Conservation (phyloP, 1,284 basidiomycete species). For the Puccinia novopanici region DNA sequence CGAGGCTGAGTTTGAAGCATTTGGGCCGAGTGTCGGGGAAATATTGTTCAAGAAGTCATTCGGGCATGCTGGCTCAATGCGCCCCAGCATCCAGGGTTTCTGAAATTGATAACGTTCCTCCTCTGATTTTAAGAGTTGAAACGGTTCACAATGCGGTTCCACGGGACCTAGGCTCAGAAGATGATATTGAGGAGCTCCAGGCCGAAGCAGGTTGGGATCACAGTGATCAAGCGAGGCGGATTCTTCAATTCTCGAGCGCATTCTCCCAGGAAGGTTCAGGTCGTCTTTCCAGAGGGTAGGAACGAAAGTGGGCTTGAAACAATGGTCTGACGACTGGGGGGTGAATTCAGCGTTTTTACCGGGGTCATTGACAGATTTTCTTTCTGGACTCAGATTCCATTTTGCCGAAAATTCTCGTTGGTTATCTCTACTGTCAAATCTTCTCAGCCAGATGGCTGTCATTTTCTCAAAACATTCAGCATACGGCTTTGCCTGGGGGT, state of each 20-base stretch:
- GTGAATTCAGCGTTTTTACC: background rate
- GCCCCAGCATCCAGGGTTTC: slow-evolving; percentile 16
- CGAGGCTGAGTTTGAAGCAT: background rate
- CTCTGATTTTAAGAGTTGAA: slow-evolving; percentile 14
- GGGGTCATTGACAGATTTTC: background rate
- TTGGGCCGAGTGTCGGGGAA: background rate
- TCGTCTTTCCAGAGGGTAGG: slow-evolving; percentile 34
- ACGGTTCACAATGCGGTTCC: slow-evolving; percentile 16
- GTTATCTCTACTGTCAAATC: slow-evolving; percentile 6
- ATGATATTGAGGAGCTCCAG: slow-evolving; percentile 18
- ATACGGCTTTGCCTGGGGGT: slow-evolving; percentile 35
- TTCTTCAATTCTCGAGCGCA: background rate
- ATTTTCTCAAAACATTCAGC: slow-evolving; percentile 41
- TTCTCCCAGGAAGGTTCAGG: background rate
- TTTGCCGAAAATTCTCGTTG: background rate
- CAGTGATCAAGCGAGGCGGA: background rate
- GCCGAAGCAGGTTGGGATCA: slow-evolving; percentile 2
- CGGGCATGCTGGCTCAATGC: background rate
- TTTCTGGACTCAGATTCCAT: slow-evolving; percentile 7
- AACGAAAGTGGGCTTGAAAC: background rate
- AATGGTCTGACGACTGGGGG: background rate
- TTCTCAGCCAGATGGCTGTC: slow-evolving; percentile 8
- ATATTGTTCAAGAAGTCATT: background rate
- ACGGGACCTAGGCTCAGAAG: slow-evolving; percentile 18
- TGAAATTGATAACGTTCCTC: slow-evolving; percentile 16